phyloP scores from a whole-genome alignment of 495 filamentous ascomycete genomes.

The Darksidea phi region DNA sequence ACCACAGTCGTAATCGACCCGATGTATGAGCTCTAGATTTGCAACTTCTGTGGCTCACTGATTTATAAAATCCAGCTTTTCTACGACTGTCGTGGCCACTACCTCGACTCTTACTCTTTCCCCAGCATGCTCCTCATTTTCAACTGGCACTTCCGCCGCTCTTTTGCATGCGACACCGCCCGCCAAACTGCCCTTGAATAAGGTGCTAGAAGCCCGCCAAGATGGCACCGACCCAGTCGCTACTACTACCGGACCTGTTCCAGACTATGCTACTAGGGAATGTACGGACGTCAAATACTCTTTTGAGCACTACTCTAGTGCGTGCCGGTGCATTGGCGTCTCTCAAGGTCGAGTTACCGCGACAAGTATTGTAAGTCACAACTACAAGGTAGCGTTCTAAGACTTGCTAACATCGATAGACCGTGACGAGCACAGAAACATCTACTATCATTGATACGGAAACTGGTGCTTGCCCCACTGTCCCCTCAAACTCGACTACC shows the following conservation, averaged over 20 bases:
- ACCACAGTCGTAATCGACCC: constrained; percentile 20
- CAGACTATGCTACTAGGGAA: too few species aligned
- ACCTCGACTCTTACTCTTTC: not conserved
- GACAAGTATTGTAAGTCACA: constrained; percentile 17
- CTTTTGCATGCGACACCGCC: too few species aligned
- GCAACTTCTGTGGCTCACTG: not conserved
- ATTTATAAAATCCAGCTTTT: not conserved
- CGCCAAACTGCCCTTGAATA: too few species aligned
- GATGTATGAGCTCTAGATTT: constrained; percentile 11
- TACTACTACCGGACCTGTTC: too few species aligned
- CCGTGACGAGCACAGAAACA: constrained; percentile 9
- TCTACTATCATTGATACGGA: constrained; percentile 1
- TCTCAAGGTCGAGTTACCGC: not conserved
- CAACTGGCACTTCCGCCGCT: too few species aligned
- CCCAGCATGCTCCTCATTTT: too few species aligned
- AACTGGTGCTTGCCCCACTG: not conserved
- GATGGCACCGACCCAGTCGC: not conserved
- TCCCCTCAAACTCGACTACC: not conserved
- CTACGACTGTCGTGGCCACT: constrained; percentile 9
- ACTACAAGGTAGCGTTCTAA: not conserved
- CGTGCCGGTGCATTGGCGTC: constrained; percentile 21
- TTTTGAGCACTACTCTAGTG: constrained; percentile 13
- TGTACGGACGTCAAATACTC: too few species aligned
- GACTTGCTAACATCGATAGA: not conserved
- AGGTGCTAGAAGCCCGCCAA: not conserved